Base-by-base conservation (phyloP, 345 rosid species). In the Ceriops decandra region DNA sequence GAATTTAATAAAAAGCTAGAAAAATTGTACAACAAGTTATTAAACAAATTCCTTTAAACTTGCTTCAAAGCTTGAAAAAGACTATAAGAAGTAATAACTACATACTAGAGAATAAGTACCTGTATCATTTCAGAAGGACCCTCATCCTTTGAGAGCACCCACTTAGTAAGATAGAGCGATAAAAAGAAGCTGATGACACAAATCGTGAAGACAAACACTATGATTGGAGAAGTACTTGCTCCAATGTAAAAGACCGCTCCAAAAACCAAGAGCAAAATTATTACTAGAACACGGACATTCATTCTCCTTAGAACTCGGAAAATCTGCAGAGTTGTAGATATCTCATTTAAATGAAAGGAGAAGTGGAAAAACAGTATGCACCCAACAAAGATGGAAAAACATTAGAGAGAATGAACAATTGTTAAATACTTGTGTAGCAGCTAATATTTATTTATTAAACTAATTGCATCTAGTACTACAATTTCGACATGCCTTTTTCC, bases 131-230 rank as follows among this genome's bases (percentile, higher is more conserved):
- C 97, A 26, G 95, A 90, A 80, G 99, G 99, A 10, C 99, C 99
- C 83, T 91, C 99, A 75, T 95, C 99, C 88, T 95, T 95, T 13
- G 97, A 77, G 64, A 95, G 87, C 20, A 95, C 99, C 99, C 99
- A 95, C 81, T 90, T 90, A 63, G 95, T 71, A 63, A 95, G 93
- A 86, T 88, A 90, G 51, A 83, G 26, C 10, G 99, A 78, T 54
- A 90, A 78, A 65, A 91, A 79, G 84, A 95, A 91, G 80, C 96
- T 85, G 80, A 85, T 2, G 60, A 90, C 87, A 84, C 99, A 95
- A 70, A 95, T 76, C 24, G 88, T 63, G 83, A 91, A 87, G 84
- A 95, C 97, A 71, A 95, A 95, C 68, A 95, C 90, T 56, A 95
- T 90, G 77, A 95, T 83, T 0, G 91, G 95, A 74, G 99, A 95